These are phyloP conservation scores for Trichothecium sympodiale DNA, from an alignment of 2,329 filamentous ascomycete species.

Conservation along the genomic window DNA sequence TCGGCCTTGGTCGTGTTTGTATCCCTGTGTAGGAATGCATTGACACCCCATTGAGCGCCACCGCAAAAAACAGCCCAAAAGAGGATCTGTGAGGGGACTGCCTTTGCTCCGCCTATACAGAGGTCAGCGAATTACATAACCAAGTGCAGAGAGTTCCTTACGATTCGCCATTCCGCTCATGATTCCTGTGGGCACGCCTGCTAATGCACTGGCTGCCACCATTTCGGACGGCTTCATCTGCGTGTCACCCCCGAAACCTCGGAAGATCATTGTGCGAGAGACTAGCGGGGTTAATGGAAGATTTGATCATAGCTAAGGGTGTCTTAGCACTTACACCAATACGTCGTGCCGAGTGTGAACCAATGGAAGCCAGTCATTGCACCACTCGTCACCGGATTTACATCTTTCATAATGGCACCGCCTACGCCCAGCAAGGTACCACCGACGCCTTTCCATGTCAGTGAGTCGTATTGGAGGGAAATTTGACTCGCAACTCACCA, in stretches of 20 bases:
- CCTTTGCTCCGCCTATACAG: neutral
- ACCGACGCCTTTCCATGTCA: slow-evolving; percentile 34
- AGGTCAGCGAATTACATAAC: neutral
- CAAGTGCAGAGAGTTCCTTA: neutral
- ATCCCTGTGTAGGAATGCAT: slow-evolving; percentile 14
- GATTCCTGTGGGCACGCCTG: slow-evolving; percentile 35
- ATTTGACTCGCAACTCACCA: slow-evolving; percentile 27
- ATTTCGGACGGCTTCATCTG: slow-evolving; percentile 47
- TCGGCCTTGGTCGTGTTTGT: slow-evolving; percentile 23
- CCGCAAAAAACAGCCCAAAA: slow-evolving; percentile 34
- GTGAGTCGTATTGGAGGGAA: slow-evolving; percentile 4
- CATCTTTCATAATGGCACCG: slow-evolving; percentile 59
- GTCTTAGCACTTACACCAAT: slow-evolving; percentile 48
- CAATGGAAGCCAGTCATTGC: slow-evolving; percentile 67
- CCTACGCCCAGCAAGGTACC: slow-evolving; percentile 57
- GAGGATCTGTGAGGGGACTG: slow-evolving; percentile 19
- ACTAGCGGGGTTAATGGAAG: slow-evolving; percentile 23
- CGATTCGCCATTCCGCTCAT: neutral
- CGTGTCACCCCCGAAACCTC: slow-evolving; percentile 37
- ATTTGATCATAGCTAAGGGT: neutral
- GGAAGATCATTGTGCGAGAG: slow-evolving; percentile 33
- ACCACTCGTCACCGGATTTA: slow-evolving; percentile 59
- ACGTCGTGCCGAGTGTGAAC: slow-evolving; percentile 66
- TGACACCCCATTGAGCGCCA: slow-evolving; percentile 25
- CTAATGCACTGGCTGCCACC: slow-evolving; percentile 55